A percentile compares a stretch with the other conserved stretches of the same genome.
Evolutionary conservation across 2,329 filamentous ascomycete genomes (phyloP).

Genomic region (Aspergillus sp.): DNA sequence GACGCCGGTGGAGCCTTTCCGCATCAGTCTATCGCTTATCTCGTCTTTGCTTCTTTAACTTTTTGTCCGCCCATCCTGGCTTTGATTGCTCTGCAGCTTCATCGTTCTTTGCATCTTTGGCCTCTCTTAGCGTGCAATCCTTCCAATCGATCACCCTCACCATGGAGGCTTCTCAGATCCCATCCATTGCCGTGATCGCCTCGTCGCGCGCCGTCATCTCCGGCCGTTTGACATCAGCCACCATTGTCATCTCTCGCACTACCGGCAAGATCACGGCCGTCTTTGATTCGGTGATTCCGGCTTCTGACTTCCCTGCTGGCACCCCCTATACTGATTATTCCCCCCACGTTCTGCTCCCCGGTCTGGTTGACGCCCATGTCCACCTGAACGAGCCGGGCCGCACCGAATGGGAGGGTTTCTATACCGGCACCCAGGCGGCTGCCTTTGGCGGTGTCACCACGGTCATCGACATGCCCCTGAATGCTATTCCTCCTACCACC

Average conservation of each 20-base stretch:
- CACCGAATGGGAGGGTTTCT: constrained; percentile 98
- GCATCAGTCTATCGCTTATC: neutral
- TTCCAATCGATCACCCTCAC: constrained; percentile 13
- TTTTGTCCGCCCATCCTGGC: constrained; percentile 8
- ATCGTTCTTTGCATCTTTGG: constrained; percentile 11
- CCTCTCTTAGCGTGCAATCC: constrained; percentile 6
- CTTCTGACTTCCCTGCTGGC: constrained; percentile 70
- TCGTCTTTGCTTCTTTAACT: constrained; percentile 14
- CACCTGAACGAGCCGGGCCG: constrained; percentile 96
- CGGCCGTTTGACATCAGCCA: constrained; percentile 75
- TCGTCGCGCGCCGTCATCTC: constrained; percentile 82
- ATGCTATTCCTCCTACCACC: constrained; percentile 94
- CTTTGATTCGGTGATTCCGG: constrained; percentile 71
- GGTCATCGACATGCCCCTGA: constrained; percentile 95
- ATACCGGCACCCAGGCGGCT: constrained; percentile 88
- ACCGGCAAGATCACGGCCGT: constrained; percentile 86
- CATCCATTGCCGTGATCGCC: constrained; percentile 71
- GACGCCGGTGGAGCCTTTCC: constrained; percentile 6
- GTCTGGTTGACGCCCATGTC: constrained; percentile 93
- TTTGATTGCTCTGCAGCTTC: constrained; percentile 13
- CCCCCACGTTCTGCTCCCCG: constrained; percentile 80
- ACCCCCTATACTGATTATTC: constrained; percentile 81
- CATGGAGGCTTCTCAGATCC: constrained; percentile 26
- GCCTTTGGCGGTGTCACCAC: constrained; percentile 96
- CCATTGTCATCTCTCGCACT: constrained; percentile 72